Conservation (phyloP, 352 stramenopile species). For the Thalassiosira ordinaria region DNA sequence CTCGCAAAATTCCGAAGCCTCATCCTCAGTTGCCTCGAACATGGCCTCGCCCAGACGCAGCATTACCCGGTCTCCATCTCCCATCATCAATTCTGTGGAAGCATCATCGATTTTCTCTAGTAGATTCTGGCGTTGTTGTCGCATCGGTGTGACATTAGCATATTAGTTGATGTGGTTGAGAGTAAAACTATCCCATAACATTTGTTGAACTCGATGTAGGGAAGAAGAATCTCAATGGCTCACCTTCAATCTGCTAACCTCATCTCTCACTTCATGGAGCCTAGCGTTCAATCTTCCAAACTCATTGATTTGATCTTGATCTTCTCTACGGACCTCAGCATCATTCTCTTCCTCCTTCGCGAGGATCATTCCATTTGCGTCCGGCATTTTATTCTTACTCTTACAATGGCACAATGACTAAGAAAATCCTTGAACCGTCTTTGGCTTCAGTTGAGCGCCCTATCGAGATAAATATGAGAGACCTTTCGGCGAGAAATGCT, state of each 20-base stretch:
- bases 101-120: slow-evolving; percentile 96
- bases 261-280: slow-evolving; percentile 91
- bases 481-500: too few species aligned
- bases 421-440: slow-evolving; percentile 5
- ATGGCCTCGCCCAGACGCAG: slow-evolving; percentile 95
- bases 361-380: slow-evolving; percentile 64
- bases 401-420: not conserved
- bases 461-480: too few species aligned
- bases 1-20: slow-evolving; percentile 93
- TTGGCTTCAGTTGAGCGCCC: too few species aligned
- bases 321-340: slow-evolving; percentile 92
- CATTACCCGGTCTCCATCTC: slow-evolving; percentile 71
- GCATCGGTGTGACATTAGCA: too few species aligned
- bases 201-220: too few species aligned
- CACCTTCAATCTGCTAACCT: slow-evolving; percentile 92
- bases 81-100: slow-evolving; percentile 97
- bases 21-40: slow-evolving; percentile 93
- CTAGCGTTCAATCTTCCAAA: slow-evolving; percentile 96
- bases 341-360: slow-evolving; percentile 80
- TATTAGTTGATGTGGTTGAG: not conserved
- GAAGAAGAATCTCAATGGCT: too few species aligned
- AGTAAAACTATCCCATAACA: too few species aligned
- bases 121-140: too few species aligned
- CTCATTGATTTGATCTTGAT: slow-evolving; percentile 98
- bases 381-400: slow-evolving; percentile 31